phyloP scores from a whole-genome alignment of 2,329 filamentous ascomycete genomes.

The Trichoderma sp. region DNA sequence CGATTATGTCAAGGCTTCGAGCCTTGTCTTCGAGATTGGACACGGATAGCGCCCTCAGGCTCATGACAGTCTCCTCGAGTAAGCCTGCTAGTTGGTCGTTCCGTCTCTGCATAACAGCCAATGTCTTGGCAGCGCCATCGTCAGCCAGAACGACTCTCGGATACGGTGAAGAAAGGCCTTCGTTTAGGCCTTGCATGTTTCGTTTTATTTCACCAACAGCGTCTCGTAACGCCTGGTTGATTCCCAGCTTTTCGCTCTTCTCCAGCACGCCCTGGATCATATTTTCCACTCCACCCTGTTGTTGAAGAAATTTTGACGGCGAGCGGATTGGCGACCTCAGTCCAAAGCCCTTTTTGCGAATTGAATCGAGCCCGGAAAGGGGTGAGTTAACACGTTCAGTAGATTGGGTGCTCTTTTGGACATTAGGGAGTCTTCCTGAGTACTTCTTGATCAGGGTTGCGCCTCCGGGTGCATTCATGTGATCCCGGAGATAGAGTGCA shows the following conservation, averaged over 20 bases:
- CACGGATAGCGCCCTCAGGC: conserved; percentile 60
- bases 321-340: conserved; percentile 47
- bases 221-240: conserved; percentile 78
- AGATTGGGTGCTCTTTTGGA: not conserved
- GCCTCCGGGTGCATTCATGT: conserved; percentile 62
- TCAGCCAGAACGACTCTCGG: conserved; percentile 38
- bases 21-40: conserved; percentile 48
- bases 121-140: conserved; percentile 34
- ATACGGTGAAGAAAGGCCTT: conserved; percentile 45
- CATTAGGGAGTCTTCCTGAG: conserved; percentile 54
- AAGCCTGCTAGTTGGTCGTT: conserved; percentile 66
- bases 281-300: conserved; percentile 63
- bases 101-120: conserved; percentile 58
- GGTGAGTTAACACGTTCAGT: conserved; percentile 35
- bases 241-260: conserved; percentile 70
- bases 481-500: conserved; percentile 69
- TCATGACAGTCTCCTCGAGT: conserved; percentile 64
- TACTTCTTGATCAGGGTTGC: conserved; percentile 68
- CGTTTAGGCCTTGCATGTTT: conserved; percentile 68
- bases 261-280: conserved; percentile 73
- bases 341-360: conserved; percentile 43
- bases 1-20: conserved; percentile 53
- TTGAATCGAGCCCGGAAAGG: conserved; percentile 33
- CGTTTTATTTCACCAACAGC: conserved; percentile 77
- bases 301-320: conserved; percentile 50